A percentile compares a stretch with the other conserved stretches of the same genome.
Evolutionary conservation across 2,329 filamentous ascomycete species (phyloP).

Genomic region (Trichoderma gracile): DNA sequence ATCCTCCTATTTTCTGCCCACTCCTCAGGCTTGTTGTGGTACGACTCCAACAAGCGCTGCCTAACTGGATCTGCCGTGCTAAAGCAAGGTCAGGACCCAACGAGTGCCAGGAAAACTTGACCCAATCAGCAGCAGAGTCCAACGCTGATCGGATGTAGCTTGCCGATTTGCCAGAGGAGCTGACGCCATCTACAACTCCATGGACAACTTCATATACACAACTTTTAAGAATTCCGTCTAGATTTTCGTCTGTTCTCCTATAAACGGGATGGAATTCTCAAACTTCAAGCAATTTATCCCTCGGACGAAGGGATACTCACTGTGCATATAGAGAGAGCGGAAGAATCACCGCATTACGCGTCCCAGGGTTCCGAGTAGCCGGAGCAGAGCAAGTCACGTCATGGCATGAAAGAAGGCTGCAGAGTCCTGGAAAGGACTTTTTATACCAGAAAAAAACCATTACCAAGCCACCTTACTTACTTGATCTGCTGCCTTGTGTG

Average conservation of each 20-base stretch:
- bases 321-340: background rate
- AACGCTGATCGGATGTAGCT: background rate
- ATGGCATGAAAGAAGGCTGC: background rate
- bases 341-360: background rate
- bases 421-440: background rate
- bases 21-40: background rate
- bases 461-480: no score
- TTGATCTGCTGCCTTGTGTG: no score
- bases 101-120: background rate
- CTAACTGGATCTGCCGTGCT: background rate
- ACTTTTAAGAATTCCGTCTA: background rate
- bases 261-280: background rate
- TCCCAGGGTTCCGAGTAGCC: background rate
- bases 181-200: background rate
- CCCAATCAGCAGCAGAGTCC: background rate
- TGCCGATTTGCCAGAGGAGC: background rate
- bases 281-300: background rate
- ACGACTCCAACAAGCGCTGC: background rate
- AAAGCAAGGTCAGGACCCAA: no score
- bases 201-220: background rate
- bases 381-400: background rate
- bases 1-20: background rate
- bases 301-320: background rate
- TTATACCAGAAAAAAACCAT: no score
- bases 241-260: background rate